phyloP scores from a whole-genome alignment of 2,329 filamentous ascomycete genomes.

The Fusarium sp. region DNA sequence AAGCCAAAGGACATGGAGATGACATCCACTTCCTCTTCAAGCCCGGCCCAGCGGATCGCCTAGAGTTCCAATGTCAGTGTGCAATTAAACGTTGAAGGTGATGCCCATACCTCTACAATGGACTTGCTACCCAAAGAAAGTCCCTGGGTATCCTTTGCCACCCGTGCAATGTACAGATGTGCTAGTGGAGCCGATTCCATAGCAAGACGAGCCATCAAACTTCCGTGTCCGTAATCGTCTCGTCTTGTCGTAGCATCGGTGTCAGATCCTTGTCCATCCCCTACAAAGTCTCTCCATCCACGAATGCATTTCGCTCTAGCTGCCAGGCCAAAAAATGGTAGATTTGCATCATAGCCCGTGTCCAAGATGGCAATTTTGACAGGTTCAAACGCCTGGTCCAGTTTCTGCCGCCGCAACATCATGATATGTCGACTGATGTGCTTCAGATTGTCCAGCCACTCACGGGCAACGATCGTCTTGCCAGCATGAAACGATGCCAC shows the following conservation, averaged over 20 bases:
- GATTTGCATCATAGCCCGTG: background rate
- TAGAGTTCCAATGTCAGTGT: background rate
- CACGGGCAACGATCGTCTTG: background rate
- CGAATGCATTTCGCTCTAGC: background rate
- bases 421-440: background rate
- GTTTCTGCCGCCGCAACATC: background rate
- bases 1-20: background rate
- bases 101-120: background rate
- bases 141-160: background rate
- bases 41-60: background rate
- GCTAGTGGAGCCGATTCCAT: background rate
- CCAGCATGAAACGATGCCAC: background rate
- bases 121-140: background rate
- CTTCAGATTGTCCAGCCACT: background rate
- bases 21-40: background rate
- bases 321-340: background rate
- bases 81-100: background rate
- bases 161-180: background rate
- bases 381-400: background rate
- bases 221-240: background rate
- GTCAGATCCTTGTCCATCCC: background rate
- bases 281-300: background rate
- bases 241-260: background rate
- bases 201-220: background rate
- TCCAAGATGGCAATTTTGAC: background rate